Conservation (phyloP, 495 filamentous ascomycete genomes). For the Cercophora sp. region DNA sequence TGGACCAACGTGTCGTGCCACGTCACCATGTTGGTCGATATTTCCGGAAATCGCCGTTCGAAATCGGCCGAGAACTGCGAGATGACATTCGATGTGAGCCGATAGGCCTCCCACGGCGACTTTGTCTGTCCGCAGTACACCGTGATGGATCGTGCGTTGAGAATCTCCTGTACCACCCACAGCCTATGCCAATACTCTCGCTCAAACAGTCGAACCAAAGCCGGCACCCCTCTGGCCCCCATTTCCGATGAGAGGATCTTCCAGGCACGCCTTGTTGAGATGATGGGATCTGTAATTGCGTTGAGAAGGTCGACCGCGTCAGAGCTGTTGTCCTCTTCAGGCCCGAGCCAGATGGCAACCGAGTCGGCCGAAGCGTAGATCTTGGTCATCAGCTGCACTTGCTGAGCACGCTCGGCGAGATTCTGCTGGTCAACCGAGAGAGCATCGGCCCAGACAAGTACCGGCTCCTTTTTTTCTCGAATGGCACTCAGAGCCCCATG, state of each 20-base stretch:
- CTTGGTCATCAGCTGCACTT: not conserved
- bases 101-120: not conserved
- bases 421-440: not conserved
- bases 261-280: not conserved
- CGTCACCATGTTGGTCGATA: not conserved
- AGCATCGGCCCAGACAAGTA: not conserved
- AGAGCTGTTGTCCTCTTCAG: not conserved
- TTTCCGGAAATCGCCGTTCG: not conserved
- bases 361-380: not conserved
- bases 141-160: not conserved
- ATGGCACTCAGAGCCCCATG: not conserved
- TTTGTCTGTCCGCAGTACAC: not conserved
- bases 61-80: not conserved
- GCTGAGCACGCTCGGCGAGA: not conserved
- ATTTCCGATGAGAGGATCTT: not conserved
- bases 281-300: not conserved
- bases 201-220: not conserved
- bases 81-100: not conserved
- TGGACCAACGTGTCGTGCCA: not conserved
- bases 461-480: not conserved
- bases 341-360: not conserved
- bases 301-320: not conserved
- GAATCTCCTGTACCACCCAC: not conserved
- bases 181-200: conserved; percentile 1
- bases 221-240: not conserved